Base-by-base conservation (phyloP, 2,329 filamentous ascomycete species). In the Cadophora sp. region DNA sequence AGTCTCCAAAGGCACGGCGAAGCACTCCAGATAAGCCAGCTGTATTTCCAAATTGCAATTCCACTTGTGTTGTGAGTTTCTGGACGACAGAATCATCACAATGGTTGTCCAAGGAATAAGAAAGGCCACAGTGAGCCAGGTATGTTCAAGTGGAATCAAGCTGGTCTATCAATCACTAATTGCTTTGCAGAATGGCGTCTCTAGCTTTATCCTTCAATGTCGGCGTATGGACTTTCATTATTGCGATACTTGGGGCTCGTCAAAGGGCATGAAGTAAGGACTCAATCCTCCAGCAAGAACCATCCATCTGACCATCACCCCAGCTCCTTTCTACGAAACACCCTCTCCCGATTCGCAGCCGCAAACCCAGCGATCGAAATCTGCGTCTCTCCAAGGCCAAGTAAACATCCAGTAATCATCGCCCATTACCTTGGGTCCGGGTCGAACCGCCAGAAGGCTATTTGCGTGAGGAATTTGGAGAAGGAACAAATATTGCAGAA, bases 171-270 rank as follows among this genome's bases (percentile, higher is more conserved):
- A 36, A 24, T 11, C 47, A 41, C 69, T 75, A 62, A 74, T 53
- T n/a, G 33, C 16, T n/a, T 65, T 63, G 6, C 76, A 98, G 94
- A 98, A 99, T 83, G 96, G 96, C 85, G 86, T 98, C 73, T 95
- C 95, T 76, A 92, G 94, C 79, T 98, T 98, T 84, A 93, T 99
- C 81, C 88, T 97, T 66, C 95, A 97, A 84, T 99, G 96, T 89
- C 97, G 93, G 85, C 92, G 91, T 78, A 84, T 99, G 79, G 93
- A 97, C 80, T 93, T 99, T 78, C 92, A 97, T 83, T 99, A 97
- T 84, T 98, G 96, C 84, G 94, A 98, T 85, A 94, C 91, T 88
- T 93, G 92, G 66, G 96, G 94, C 70, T 97, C 93, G 80, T 98
- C 95, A 45, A 89, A 84, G 76, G 96, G 96, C 78, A 97, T 98